Percentiles rank a stretch among this genome's conserved stretches.
Evolutionary conservation across 352 stramenopile species (phyloP).

Genomic region (Thraustotheca clavata): DNA sequence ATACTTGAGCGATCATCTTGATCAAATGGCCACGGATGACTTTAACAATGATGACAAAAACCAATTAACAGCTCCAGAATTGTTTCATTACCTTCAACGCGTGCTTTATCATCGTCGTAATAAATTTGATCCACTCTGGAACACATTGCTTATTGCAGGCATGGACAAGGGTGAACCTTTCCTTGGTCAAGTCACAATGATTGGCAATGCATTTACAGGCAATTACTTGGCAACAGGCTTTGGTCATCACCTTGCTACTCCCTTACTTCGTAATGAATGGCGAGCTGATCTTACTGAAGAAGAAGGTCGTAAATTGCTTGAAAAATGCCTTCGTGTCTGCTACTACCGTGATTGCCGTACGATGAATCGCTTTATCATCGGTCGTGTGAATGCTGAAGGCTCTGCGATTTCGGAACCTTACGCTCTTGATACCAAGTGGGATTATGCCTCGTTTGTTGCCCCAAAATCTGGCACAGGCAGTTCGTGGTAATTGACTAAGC

Average conservation of each 20-base stretch:
- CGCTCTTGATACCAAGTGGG: constrained; percentile 94
- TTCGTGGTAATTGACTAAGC: constrained; percentile 65
- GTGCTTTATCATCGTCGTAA: constrained; percentile 98
- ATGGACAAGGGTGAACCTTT: constrained; percentile 87
- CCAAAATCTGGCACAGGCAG: constrained; percentile 83
- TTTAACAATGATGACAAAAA: constrained; percentile 94
- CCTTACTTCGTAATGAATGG: constrained; percentile 95
- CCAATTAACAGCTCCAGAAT: constrained; percentile 88
- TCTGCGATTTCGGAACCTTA: constrained; percentile 91
- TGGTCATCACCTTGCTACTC: constrained; percentile 94
- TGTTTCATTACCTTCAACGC: constrained; percentile 96
- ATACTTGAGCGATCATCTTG: constrained; percentile 91
- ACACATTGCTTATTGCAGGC: constrained; percentile 95
- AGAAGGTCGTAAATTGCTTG: constrained; percentile 90
- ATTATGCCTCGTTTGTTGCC: constrained; percentile 81
- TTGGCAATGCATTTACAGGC: constrained; percentile 95
- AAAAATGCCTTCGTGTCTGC: constrained; percentile 96
- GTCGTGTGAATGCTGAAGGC: constrained; percentile 87
- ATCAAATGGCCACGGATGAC: constrained; percentile 92
- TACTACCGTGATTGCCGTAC: constrained; percentile 98
- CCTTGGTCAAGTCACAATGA: constrained; percentile 96
- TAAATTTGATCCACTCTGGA: constrained; percentile 99
- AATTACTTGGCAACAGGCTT: constrained; percentile 97
- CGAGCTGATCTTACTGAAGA: constrained; percentile 87
- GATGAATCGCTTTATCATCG: constrained; percentile 97